phyloP scores from a whole-genome alignment of 352 stramenopile species.

The Pythium chondricola region DNA sequence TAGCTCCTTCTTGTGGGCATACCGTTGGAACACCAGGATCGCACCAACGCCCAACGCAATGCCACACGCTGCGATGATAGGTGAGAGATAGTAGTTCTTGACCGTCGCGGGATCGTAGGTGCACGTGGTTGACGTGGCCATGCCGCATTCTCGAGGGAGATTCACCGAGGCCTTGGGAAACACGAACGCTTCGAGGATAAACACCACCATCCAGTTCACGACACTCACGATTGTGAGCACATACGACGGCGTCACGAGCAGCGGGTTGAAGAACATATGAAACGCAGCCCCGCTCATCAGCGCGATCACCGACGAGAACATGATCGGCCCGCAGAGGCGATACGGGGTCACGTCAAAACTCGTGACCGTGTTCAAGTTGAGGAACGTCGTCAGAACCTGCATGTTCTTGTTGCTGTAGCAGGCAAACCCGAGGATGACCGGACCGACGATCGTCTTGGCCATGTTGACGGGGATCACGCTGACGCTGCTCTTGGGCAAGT shows the following conservation, averaged over 20 bases:
- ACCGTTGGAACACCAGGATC: conserved; percentile 1
- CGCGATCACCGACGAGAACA: conserved; percentile 15
- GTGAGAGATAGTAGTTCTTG: conserved; percentile 16
- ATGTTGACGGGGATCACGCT: conserved; percentile 19
- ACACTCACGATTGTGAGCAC: conserved; percentile 15
- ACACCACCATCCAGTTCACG: conserved; percentile 18
- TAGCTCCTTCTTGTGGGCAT: neutral
- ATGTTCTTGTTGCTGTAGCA: conserved; percentile 20
- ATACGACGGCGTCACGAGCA: conserved; percentile 15
- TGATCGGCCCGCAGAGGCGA: conserved; percentile 9
- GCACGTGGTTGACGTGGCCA: conserved; percentile 16
- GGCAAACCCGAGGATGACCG: conserved; percentile 4
- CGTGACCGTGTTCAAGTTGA: conserved; percentile 13
- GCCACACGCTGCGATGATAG: conserved; percentile 5
- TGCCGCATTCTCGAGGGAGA: conserved; percentile 4
- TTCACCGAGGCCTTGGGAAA: conserved; percentile 12
- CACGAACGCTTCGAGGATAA: conserved; percentile 17
- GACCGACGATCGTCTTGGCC: conserved; percentile 15
- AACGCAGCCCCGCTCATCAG: conserved; percentile 20
- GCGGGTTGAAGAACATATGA: conserved; percentile 18
- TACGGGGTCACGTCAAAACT: conserved; percentile 12
- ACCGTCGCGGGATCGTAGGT: conserved; percentile 8
- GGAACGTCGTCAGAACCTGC: conserved; percentile 20
- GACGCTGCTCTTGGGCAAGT: conserved; percentile 12
- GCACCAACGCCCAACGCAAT: conserved; percentile 8